Percentiles rank a stretch among this genome's conserved stretches.
Conservation (phyloP, 495 filamentous ascomycete species). For the Venustampulla echinocandica region DNA sequence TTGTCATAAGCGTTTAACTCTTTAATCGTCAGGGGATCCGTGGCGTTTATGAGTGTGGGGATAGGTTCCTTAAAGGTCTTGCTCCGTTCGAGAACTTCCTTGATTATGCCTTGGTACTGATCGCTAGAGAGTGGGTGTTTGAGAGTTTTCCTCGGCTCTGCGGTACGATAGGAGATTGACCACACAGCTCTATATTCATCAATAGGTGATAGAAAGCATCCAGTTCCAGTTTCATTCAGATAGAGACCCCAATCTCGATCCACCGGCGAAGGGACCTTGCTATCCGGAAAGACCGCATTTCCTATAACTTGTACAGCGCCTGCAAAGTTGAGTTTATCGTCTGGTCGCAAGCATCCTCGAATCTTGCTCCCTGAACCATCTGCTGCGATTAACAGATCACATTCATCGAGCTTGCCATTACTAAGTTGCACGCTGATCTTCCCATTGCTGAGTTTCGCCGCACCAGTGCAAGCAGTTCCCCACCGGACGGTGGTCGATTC, state of each 20-base stretch:
- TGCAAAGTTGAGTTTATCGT: constrained; percentile 27
- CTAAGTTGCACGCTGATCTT: constrained; percentile 9
- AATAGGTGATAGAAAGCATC: constrained; percentile 29
- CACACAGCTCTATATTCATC: constrained; percentile 27
- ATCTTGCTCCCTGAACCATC: constrained; percentile 35
- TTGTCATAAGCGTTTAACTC: constrained; percentile 30
- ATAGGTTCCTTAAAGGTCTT: constrained; percentile 26
- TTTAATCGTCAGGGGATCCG: constrained; percentile 21
- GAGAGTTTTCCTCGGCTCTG: constrained; percentile 3
- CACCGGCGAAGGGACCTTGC: constrained; percentile 20
- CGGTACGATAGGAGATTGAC: constrained; percentile 24
- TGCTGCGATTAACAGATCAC: constrained; percentile 31
- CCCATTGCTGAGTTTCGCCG: constrained; percentile 8
- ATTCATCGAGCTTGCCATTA: constrained; percentile 22
- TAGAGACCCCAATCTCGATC: constrained; percentile 28
- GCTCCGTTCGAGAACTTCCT: constrained; percentile 23
- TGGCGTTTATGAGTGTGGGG: constrained; percentile 25
- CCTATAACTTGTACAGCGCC: constrained; percentile 28
- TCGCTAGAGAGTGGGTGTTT: no score
- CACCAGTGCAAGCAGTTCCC: constrained; percentile 18
- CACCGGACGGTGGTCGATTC: constrained; percentile 15
- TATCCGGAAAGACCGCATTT: constrained; percentile 19
- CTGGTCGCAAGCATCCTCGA: constrained; percentile 25
- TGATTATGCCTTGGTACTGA: constrained; percentile 11
- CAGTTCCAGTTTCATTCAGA: constrained; percentile 24